A percentile compares a stretch with the other conserved stretches of the same genome.
Evolutionary conservation across 2,329 filamentous ascomycete genomes (phyloP).

Genomic region (Tolypocladium amazonense): DNA sequence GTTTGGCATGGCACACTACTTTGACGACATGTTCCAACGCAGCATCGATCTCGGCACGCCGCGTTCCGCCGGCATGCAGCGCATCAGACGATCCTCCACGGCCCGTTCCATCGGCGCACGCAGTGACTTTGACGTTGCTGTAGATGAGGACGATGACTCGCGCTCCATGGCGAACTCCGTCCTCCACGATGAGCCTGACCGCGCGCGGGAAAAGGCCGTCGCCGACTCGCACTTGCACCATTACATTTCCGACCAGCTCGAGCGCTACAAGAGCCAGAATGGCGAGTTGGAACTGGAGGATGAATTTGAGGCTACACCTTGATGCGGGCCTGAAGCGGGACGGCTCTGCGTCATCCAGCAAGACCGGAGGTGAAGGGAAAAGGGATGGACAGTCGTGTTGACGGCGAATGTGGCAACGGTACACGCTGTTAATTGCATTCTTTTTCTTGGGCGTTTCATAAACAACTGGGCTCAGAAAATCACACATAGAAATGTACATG

Average conservation of each 20-base stretch:
- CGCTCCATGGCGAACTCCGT: conserved; percentile 20
- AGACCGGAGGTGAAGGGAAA: no score
- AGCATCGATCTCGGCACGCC: conserved; percentile 23
- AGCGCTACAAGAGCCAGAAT: conserved; percentile 44
- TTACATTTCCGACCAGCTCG: conserved; percentile 74
- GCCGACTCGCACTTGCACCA: conserved; percentile 64
- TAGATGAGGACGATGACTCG: conserved; percentile 31
- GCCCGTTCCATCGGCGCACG: conserved; percentile 73
- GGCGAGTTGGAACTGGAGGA: conserved; percentile 23
- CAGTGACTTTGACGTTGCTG: conserved; percentile 58
- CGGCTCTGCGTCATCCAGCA: not conserved
- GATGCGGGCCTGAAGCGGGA: not conserved
- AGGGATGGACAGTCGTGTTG: not conserved
- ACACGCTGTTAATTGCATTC: not conserved
- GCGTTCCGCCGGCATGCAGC: conserved; percentile 31
- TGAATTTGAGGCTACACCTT: conserved; percentile 35
- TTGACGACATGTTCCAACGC: conserved; percentile 73
- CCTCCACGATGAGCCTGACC: conserved; percentile 29
- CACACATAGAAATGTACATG: not conserved
- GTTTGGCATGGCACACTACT: conserved; percentile 81
- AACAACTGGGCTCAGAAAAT: not conserved
- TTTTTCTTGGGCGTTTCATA: not conserved
- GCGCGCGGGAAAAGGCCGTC: conserved; percentile 36
- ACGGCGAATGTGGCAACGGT: not conserved
- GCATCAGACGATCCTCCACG: conserved; percentile 68